Percentiles rank a stretch among this genome's conserved stretches.
These are phyloP conservation scores for Colletotrichum salicis DNA, from an alignment of 2,329 filamentous ascomycete species.

Conservation along the genomic window DNA sequence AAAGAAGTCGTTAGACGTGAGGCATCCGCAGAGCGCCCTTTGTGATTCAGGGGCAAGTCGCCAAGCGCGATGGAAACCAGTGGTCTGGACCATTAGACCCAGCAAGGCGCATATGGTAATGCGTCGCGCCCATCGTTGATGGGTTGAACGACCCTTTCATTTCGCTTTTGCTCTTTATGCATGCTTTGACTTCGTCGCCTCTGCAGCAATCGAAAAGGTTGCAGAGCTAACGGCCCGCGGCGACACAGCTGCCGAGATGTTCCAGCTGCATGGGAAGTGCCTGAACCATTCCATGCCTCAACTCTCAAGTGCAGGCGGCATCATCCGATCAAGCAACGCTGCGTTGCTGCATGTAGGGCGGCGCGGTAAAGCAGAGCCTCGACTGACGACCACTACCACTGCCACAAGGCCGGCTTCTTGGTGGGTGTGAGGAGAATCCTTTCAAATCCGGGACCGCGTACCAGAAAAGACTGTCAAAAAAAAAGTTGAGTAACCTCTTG, in stretches of 20 bases:
- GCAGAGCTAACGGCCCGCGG: slow-evolving; percentile 25
- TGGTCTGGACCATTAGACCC: slow-evolving; percentile 11
- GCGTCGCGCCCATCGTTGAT: slow-evolving; percentile 9
- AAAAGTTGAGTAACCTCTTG: background rate
- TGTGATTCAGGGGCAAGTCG: slow-evolving; percentile 12
- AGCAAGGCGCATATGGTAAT: slow-evolving; percentile 2
- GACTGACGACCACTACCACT: slow-evolving; percentile 7
- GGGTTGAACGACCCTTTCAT: slow-evolving; percentile 31
- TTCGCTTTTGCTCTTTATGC: slow-evolving; percentile 30
- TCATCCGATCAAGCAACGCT: slow-evolving; percentile 34
- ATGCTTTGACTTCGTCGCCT: slow-evolving; percentile 14
- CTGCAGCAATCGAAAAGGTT: slow-evolving; percentile 18
- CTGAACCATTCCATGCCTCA: slow-evolving; percentile 15
- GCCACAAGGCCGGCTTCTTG: background rate
- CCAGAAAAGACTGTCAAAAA: too few relatives aligned
- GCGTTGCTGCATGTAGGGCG: background rate
- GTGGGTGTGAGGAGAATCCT: background rate
- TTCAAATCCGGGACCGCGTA: background rate
- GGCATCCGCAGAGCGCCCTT: background rate
- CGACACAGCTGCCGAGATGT: slow-evolving; percentile 28
- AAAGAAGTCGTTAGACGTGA: background rate
- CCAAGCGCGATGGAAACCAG: slow-evolving; percentile 3
- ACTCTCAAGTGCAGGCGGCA: slow-evolving; percentile 14
- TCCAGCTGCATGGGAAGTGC: slow-evolving; percentile 33
- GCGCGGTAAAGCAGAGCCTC: background rate